Evolutionary conservation across 495 filamentous ascomycete genomes (phyloP), one percentile per base, ranked within the genome.

Genomic region (Daldinia loculata): DNA sequence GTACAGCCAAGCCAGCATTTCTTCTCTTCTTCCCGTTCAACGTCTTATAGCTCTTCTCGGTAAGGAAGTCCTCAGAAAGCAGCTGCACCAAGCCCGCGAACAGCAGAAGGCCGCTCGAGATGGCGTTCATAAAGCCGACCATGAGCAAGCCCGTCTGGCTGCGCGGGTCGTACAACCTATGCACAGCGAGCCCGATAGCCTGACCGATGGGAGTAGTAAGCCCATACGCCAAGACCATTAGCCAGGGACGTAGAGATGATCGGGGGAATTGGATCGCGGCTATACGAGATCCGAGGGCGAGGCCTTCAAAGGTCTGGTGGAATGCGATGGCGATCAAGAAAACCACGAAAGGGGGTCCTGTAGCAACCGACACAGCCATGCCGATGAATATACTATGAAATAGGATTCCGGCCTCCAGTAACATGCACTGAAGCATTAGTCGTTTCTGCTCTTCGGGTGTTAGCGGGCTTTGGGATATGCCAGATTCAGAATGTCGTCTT

Each of bases 151-250:
- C 95, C 0, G 91, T 90, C 68, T 93, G 86, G 72, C 90, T 93
- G 36, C 85, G 84, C 19, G 95, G 95, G 70, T 95, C 92, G 76
- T 97, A 98, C 27, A 97, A 80, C 30, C 87, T 89, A 77, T 97
- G 93, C 17, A 97, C 85, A 22, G 89, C 81, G 8, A 98, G 81
- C 0, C 95, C 95, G 56, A 97, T 91, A 2, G 93, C 93, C 76
- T 98, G 95, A 12, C 95, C 95, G 39, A 97, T 80, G 2, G 95
- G 95, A 2, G 95, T 97, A 1, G 95, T 98, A 45, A 90, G 88
- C 26, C 95, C 95, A 74, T 96, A 98, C 3, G 95, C 93, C 7
- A 95, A 82, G 4, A 91, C 92, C 95, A 98, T 98, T n/a, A 97
- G 84, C 94, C 94, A 97, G 11, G 95, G 95, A 82, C 76, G 85